phyloP scores from a whole-genome alignment of 345 rosid genomes.

The Jatropha curcas region DNA sequence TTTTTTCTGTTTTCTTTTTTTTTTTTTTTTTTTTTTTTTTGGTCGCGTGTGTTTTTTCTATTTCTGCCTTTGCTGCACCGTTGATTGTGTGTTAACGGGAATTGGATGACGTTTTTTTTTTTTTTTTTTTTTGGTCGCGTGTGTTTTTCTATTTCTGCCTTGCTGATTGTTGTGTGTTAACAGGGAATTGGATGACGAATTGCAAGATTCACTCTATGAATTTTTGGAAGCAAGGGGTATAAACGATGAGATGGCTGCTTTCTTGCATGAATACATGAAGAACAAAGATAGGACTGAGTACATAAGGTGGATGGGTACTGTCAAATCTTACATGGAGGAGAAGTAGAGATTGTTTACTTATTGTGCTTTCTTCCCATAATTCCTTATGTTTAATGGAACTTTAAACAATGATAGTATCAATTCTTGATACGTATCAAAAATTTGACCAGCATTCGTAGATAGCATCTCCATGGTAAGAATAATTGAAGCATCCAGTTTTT shows the following conservation, averaged over 20 bases:
- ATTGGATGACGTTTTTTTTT: too few species aligned
- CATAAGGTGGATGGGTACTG: conserved; percentile 68
- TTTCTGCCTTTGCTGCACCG: too few species aligned
- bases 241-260: conserved; percentile 59
- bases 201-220: conserved; percentile 65
- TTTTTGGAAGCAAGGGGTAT: conserved; percentile 73
- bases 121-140: neutral
- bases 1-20: too few species aligned
- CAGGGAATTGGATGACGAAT: conserved; percentile 84
- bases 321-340: conserved; percentile 66
- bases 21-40: too few species aligned
- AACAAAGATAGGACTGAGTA: conserved; percentile 71
- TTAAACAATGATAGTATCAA: neutral
- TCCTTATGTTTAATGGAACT: neutral
- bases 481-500: conserved; percentile 1
- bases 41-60: too few species aligned
- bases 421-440: neutral
- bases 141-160: neutral
- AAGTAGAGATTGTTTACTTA: conserved; percentile 23
- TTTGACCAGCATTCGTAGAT: neutral
- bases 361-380: too few species aligned
- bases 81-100: too few species aligned
- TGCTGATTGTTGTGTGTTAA: conserved; percentile 21
- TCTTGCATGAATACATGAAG: conserved; percentile 76
- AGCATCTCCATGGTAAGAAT: neutral